phyloP scores from a whole-genome alignment of 257 asterid species.

The Plantago elongata region DNA sequence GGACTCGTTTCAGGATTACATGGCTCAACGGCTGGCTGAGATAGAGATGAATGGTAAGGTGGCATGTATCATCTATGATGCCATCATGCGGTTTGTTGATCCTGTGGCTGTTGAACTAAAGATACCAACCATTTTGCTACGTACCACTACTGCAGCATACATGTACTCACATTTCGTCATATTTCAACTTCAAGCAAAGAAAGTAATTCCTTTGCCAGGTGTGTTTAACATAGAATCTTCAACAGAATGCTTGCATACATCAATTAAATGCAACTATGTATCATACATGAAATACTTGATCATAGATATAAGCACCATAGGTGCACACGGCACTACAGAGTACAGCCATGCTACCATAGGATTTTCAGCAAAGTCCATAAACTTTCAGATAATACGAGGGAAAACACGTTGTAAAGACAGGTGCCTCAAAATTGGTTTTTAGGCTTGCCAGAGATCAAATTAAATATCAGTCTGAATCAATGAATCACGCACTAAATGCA shows the following conservation, averaged over 20 bases:
- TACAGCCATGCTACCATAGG: too few species aligned
- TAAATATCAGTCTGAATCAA: background rate
- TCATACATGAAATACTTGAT: too few species aligned
- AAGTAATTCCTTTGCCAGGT: constrained; percentile 39
- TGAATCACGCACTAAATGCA: background rate
- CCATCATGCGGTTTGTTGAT: constrained; percentile 33
- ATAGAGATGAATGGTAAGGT: constrained; percentile 17
- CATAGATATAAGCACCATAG: too few species aligned
- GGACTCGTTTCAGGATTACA: constrained; percentile 20
- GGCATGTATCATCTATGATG: constrained; percentile 40
- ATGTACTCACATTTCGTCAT: constrained; percentile 23
- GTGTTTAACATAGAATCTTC: background rate
- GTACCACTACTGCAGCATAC: constrained; percentile 29
- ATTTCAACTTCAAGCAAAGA: constrained; percentile 22
- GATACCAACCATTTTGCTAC: constrained; percentile 43
- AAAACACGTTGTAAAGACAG: too few species aligned
- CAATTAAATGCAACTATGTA: too few species aligned
- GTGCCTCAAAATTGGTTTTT: too few species aligned
- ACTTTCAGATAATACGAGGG: too few species aligned
- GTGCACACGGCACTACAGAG: too few species aligned
- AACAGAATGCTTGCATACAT: too few species aligned
- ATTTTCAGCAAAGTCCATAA: too few species aligned
- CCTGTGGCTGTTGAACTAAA: constrained; percentile 28
- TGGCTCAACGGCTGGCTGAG: constrained; percentile 11
- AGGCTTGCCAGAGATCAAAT: too few species aligned